Evolutionary conservation across 768 basidiomycete genomes (phyloP), one percentile per base, ranked within the genome.

Genomic region (Boletus reticuloceps): DNA sequence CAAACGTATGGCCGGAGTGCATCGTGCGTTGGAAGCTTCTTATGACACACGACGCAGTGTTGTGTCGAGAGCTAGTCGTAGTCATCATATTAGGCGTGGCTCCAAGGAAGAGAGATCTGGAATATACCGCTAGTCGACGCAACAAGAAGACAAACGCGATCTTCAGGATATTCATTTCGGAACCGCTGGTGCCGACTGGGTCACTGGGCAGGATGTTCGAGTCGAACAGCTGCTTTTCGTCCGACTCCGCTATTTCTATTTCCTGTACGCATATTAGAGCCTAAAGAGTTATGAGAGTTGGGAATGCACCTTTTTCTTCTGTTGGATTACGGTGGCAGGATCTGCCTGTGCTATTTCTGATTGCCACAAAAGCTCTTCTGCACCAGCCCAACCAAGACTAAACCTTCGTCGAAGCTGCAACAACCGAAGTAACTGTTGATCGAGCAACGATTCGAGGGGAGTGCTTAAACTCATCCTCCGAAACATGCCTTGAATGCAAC

Each of bases 1-100:
- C 88, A 90, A 25, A 90, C 86, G 63, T 88, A 89, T 1, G 88
- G 88, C 64, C 88, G 86, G 55, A 89, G 77, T 1, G 83, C 80
- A 58, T 83, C 82, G 54, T 79, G 81, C 39, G 71, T 74, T 11
- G 74, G 61, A 31, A 86, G 73, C 56, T 77, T 79, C 59, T 80
- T 80, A 62, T 87, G 86, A 69, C 88, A 89, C n/a, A 87, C 84
- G n/a, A 86, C 75, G 60, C 88, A 90, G 68, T 82, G 87, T 20
- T 81, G 76, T 0, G 84, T 81, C 60, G 85, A 89, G 20, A 89
- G 74, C 83, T 87, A 29, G 39, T 31, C 1, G 12, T 20, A 31
- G 10, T 38, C 34, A 19, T 37, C 12, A 37, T 27, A 11, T 34
- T 2, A 49, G n/a, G 5, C 6, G 34, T 32, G 29, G 38, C 6